Evolutionary conservation across 768 basidiomycete genomes (phyloP).

Genomic region (Leucocoprinus birnbaumii): DNA sequence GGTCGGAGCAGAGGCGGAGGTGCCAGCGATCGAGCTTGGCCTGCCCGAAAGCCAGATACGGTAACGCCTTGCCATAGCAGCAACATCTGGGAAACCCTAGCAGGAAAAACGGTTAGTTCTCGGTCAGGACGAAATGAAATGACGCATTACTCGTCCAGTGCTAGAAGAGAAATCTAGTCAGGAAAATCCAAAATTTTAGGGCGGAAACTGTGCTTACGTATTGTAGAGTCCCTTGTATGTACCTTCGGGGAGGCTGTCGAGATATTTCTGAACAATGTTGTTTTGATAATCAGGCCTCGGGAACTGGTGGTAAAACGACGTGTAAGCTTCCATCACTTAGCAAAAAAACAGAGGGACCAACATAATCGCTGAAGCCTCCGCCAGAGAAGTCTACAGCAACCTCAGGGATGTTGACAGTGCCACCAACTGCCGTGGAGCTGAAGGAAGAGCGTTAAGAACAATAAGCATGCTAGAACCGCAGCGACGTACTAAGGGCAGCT

Average conservation of each 20-base stretch:
- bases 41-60: conserved; percentile 41
- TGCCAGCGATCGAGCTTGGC: conserved; percentile 47
- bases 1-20: conserved; percentile 62
- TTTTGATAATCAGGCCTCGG: conserved; percentile 53
- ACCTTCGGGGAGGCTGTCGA: conserved; percentile 40
- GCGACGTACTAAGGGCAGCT: conserved; percentile 49
- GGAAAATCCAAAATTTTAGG: background rate
- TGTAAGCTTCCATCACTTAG: background rate
- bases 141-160: conserved; percentile 43
- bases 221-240: conserved; percentile 62
- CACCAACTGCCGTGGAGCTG: conserved; percentile 75
- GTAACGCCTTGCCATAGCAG: conserved; percentile 55
- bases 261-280: conserved; percentile 37
- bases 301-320: conserved; percentile 34
- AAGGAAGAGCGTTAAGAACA: background rate
- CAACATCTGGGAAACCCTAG: conserved; percentile 63
- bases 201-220: conserved; percentile 32
- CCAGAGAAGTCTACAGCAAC: conserved; percentile 61
- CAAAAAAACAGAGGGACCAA: conserved; percentile 26
- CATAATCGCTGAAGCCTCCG: conserved; percentile 73
- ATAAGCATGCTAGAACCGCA: background rate
- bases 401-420: conserved; percentile 59
- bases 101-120: background rate
- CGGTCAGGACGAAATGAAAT: background rate
- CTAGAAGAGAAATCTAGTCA: conserved; percentile 22